Conservation (phyloP, 306 rosid species). For the Elaeagnus macrophylla region DNA sequence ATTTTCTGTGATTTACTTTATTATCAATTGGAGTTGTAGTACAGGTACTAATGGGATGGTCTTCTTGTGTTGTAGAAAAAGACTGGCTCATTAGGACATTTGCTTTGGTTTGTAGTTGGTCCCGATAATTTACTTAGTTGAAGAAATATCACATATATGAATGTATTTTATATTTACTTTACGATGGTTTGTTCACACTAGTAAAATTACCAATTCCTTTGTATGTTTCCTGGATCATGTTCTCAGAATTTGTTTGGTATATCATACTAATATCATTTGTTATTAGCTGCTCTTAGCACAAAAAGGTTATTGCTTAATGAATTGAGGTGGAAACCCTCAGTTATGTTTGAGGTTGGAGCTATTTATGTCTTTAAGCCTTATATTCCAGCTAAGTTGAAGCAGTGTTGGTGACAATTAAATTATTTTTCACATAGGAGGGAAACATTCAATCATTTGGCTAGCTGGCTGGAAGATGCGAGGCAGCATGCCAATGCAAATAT, state of each 20-base stretch:
- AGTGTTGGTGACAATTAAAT: conserved; percentile 11
- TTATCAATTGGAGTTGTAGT: too few relatives aligned
- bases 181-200: neutral
- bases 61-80: too few relatives aligned
- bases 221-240: neutral
- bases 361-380: neutral
- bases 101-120: too few relatives aligned
- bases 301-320: too few relatives aligned
- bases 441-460: conserved; percentile 94
- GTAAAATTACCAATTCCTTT: neutral
- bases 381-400: neutral
- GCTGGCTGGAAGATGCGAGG: conserved; percentile 99
- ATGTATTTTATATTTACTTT: too few relatives aligned
- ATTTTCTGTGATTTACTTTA: too few relatives aligned
- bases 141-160: too few relatives aligned
- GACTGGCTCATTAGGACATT: too few relatives aligned
- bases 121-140: too few relatives aligned
- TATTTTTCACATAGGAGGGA: conserved; percentile 61
- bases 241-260: neutral
- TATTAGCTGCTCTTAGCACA: neutral
- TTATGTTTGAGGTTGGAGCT: neutral
- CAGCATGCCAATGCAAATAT: conserved; percentile 98
- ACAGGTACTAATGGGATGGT: too few relatives aligned
- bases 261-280: neutral
- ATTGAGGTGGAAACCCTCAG: neutral